Evolutionary conservation across 1,284 basidiomycete species (phyloP).

Genomic region (Cryptococcus sp.): DNA sequence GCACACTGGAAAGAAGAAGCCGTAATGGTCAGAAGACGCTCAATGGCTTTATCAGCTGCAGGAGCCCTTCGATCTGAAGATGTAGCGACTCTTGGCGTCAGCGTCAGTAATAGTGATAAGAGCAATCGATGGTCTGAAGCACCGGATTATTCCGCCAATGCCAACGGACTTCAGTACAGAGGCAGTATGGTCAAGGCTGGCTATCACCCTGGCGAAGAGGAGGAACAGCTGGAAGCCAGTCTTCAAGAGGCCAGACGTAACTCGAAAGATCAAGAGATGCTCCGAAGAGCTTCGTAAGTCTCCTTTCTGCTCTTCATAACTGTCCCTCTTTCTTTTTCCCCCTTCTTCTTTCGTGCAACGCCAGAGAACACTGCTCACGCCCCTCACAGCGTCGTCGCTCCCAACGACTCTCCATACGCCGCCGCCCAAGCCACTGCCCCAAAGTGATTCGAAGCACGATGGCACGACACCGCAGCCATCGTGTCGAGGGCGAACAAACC

Average conservation of each 20-base stretch:
- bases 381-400: slow-evolving; percentile 5
- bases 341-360: neutral
- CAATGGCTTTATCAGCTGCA: slow-evolving; percentile 32
- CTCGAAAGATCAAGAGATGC: slow-evolving; percentile 26
- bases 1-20: slow-evolving; percentile 44
- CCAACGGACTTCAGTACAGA: slow-evolving; percentile 2
- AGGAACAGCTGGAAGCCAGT: slow-evolving; percentile 28
- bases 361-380: neutral
- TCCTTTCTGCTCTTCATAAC: neutral
- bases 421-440: slow-evolving; percentile 11
- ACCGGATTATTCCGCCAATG: slow-evolving; percentile 2
- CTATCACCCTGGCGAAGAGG: slow-evolving; percentile 20
- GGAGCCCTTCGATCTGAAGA: slow-evolving; percentile 14
- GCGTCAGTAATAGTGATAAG: slow-evolving; percentile 12
- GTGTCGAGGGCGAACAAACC: too few species aligned
- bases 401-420: slow-evolving; percentile 27
- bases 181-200: slow-evolving; percentile 19
- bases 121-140: slow-evolving; percentile 11
- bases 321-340: neutral
- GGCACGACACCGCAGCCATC: too few species aligned
- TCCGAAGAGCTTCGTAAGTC: slow-evolving; percentile 37
- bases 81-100: slow-evolving; percentile 15
- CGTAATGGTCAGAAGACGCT: slow-evolving; percentile 40
- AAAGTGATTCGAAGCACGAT: neutral
- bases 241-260: slow-evolving; percentile 22